A percentile compares a stretch with the other conserved stretches of the same genome.
These are phyloP conservation scores for Eimeria necatrix DNA, from an alignment of 169 alveolate species.

Conservation along the genomic window DNA sequence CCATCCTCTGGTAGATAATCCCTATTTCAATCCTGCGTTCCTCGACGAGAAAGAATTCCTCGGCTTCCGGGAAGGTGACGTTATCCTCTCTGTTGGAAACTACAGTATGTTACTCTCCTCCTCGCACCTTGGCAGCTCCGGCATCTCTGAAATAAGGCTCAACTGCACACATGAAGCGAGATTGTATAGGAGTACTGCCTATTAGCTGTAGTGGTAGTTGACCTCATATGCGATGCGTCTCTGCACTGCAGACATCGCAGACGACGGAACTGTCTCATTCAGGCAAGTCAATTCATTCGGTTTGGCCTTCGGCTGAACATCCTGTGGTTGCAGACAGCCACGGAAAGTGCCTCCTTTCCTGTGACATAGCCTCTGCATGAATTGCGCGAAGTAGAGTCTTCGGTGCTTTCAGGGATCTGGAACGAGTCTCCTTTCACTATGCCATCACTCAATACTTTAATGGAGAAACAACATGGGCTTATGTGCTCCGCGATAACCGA, in stretches of 20 bases:
- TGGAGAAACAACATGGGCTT: slow-evolving; percentile 85
- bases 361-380: not conserved
- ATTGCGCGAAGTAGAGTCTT: too few species aligned
- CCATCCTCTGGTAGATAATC: not conserved
- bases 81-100: slow-evolving; percentile 86
- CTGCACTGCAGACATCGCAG: slow-evolving; percentile 85
- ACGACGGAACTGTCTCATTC: slow-evolving; percentile 90
- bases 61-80: slow-evolving; percentile 84
- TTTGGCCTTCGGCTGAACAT: not conserved
- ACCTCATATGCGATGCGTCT: not conserved
- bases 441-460: slow-evolving; percentile 83
- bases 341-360: not conserved
- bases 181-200: too few species aligned
- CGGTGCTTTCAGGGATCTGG: slow-evolving; percentile 54
- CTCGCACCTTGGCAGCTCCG: too few species aligned
- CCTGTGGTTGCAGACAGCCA: too few species aligned
- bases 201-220: not conserved
- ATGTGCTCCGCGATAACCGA: slow-evolving; percentile 83
- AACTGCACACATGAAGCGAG: too few species aligned
- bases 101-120: slow-evolving; percentile 34
- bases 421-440: slow-evolving; percentile 77
- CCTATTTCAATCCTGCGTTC: slow-evolving; percentile 2
- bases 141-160: too few species aligned
- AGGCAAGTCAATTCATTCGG: slow-evolving; percentile 79
- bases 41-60: slow-evolving; percentile 21